These are phyloP conservation scores for Agrostemma githago DNA, from an alignment of 148 eudicot species.

Conservation along the genomic window DNA sequence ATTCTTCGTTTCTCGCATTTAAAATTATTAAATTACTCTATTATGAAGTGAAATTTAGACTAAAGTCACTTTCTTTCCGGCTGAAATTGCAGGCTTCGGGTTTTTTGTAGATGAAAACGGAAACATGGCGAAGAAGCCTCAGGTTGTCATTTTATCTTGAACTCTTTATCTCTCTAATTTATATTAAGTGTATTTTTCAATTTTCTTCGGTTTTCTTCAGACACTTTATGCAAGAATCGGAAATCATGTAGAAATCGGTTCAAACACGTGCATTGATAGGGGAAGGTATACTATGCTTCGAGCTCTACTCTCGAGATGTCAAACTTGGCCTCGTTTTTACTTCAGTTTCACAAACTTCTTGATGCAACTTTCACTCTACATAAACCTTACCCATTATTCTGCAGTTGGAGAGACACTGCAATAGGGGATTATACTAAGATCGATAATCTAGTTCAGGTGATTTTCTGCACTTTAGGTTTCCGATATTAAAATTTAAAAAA, in stretches of 20 bases:
- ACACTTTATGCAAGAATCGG: conserved; percentile 62
- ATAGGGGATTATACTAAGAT: conserved; percentile 82
- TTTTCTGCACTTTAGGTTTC: conserved; percentile 16
- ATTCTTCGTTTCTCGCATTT: background rate
- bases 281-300: conserved; percentile 55
- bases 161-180: background rate
- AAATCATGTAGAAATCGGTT: conserved; percentile 85
- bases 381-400: conserved; percentile 4
- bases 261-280: conserved; percentile 92
- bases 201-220: conserved; percentile 28
- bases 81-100: conserved; percentile 69
- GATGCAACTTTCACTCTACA: background rate
- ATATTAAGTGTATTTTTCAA: background rate
- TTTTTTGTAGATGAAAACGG: conserved; percentile 72
- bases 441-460: conserved; percentile 90
- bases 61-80: background rate
- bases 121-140: conserved; percentile 82
- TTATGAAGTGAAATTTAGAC: background rate
- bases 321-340: background rate
- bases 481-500: background rate
- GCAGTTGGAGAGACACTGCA: conserved; percentile 89
- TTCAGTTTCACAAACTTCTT: background rate
- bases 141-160: conserved; percentile 36
- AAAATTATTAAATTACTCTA: background rate
- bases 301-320: background rate